These are phyloP conservation scores for Microbotryomycetes sp. DNA, from an alignment of 1,284 basidiomycete species.

Conservation along the genomic window DNA sequence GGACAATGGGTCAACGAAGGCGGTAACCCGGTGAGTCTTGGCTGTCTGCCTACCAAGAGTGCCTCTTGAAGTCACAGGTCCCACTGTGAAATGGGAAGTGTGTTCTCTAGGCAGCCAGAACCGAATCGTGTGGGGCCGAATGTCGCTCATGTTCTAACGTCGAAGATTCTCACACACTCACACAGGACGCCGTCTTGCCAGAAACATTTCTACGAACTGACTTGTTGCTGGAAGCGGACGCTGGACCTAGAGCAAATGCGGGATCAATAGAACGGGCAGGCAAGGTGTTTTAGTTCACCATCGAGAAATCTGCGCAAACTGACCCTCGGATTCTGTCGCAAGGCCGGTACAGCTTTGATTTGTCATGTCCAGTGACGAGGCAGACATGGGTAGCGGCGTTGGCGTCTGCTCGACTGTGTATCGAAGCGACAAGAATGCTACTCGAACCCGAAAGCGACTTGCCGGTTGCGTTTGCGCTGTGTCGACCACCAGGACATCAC, in stretches of 20 bases:
- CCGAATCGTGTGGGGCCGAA: too few relatives aligned
- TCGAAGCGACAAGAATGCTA: conserved; percentile 36
- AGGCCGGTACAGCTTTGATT: conserved; percentile 44
- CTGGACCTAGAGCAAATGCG: background rate
- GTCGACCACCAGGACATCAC: conserved; percentile 44
- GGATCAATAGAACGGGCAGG: conserved; percentile 39
- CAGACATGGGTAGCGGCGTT: conserved; percentile 35
- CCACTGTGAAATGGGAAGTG: too few relatives aligned
- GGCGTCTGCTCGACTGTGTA: conserved; percentile 38
- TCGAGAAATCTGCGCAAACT: background rate
- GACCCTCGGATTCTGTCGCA: background rate
- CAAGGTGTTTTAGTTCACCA: conserved; percentile 17
- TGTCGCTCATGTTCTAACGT: too few relatives aligned
- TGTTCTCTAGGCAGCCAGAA: too few relatives aligned
- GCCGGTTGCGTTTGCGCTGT: conserved; percentile 39
- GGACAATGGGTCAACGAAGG: conserved; percentile 40
- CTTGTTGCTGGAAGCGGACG: conserved; percentile 21
- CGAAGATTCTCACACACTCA: background rate
- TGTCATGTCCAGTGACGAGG: conserved; percentile 42
- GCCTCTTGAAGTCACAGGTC: background rate
- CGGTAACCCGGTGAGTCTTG: conserved; percentile 39
- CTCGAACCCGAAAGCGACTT: conserved; percentile 31
- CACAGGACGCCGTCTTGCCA: conserved; percentile 39
- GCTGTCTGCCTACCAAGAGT: too few relatives aligned
- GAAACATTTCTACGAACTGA: conserved; percentile 40